Conservation (phyloP, 148 eudicot species). For the Heliosperma pusillum region DNA sequence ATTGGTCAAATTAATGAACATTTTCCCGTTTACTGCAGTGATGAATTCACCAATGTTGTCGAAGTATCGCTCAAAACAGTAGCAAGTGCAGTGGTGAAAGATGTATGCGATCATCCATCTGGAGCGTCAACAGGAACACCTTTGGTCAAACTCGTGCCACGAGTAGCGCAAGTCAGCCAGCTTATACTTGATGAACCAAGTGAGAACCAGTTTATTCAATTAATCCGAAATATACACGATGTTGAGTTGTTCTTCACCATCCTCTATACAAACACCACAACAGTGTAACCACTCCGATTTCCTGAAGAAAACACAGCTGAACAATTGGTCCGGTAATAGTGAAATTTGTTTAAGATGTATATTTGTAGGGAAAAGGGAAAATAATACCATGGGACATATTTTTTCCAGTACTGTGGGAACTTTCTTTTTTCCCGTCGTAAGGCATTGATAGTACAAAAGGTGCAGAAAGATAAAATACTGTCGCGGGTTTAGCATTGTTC, state of each 20-base stretch:
- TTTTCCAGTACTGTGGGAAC: conserved; percentile 9
- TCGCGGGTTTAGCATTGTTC: background rate
- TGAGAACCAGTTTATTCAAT: conserved; percentile 52
- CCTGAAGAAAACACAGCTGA: background rate
- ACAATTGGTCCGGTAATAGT: background rate
- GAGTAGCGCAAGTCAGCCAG: conserved; percentile 52
- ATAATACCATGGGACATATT: background rate
- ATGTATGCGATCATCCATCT: conserved; percentile 38
- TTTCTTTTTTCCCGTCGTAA: conserved; percentile 2
- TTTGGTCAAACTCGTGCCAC: conserved; percentile 72
- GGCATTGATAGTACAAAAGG: background rate
- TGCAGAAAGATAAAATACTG: background rate
- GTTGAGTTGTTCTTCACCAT: conserved; percentile 84
- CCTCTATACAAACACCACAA: conserved; percentile 59
- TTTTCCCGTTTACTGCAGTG: conserved; percentile 48
- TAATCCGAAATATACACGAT: conserved; percentile 57
- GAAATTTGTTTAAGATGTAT: conserved; percentile 3
- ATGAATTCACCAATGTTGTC: conserved; percentile 64
- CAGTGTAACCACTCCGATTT: conserved; percentile 14
- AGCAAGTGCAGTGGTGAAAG: conserved; percentile 52
- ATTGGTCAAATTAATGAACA: too few relatives aligned
- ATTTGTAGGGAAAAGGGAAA: conserved; percentile 8
- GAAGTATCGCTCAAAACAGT: conserved; percentile 60
- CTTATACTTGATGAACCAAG: conserved; percentile 61
- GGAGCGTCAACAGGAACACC: conserved; percentile 61